A percentile compares a stretch with the other conserved stretches of the same genome.
Conservation (phyloP, 805 yeast species). For the Ogataea paraovalis region DNA sequence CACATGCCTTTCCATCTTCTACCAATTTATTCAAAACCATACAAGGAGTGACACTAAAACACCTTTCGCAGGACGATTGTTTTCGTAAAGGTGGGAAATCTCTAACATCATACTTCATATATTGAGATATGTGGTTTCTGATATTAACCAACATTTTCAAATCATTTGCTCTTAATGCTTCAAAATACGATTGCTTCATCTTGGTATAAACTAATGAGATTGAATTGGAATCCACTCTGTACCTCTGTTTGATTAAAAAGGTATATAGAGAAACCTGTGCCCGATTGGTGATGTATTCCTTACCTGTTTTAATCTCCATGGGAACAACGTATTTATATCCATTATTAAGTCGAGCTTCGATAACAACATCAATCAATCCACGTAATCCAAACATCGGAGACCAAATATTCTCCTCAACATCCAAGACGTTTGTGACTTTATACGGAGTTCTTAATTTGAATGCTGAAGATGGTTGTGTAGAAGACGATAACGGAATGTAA, state of each 20-base stretch:
- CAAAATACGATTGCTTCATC: conserved; percentile 38
- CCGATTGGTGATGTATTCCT: conserved; percentile 61
- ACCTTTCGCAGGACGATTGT: conserved; percentile 55
- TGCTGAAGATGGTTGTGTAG: neutral
- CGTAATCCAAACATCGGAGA: conserved; percentile 86
- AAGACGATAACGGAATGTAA: conserved; percentile 29
- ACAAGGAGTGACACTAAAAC: conserved; percentile 54
- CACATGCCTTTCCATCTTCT: conserved; percentile 54
- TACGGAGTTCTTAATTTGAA: conserved; percentile 33
- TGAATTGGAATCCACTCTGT: conserved; percentile 60
- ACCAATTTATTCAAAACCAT: conserved; percentile 58
- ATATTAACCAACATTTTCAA: conserved; percentile 64
- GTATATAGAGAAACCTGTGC: conserved; percentile 87
- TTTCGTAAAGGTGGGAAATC: conserved; percentile 52
- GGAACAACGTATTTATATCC: conserved; percentile 62
- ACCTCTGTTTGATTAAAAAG: conserved; percentile 72
- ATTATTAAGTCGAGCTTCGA: conserved; percentile 49
- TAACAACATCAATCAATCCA: conserved; percentile 87
- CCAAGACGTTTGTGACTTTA: conserved; percentile 62
- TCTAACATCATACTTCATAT: conserved; percentile 46
- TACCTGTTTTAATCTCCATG: conserved; percentile 87
- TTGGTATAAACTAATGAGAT: conserved; percentile 75
- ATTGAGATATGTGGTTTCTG: conserved; percentile 65
- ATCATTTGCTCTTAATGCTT: conserved; percentile 49
- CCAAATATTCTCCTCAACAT: conserved; percentile 88